phyloP scores from a whole-genome alignment of 2,329 filamentous ascomycete genomes.

The Colletotrichum echinochloae region DNA sequence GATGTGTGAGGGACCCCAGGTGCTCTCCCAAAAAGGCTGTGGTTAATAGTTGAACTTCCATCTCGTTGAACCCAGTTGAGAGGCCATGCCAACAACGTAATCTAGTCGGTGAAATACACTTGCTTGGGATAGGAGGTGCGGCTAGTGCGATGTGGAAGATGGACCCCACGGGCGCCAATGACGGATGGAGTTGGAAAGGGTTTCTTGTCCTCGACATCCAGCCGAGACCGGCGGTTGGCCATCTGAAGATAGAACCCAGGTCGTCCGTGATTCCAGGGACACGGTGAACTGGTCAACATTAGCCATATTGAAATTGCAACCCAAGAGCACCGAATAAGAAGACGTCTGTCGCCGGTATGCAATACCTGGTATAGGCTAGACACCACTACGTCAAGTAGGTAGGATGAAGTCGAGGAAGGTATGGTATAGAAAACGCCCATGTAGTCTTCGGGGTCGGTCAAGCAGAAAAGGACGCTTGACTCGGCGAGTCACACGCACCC shows the following conservation, averaged over 20 bases:
- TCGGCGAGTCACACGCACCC: background rate
- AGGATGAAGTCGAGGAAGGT: background rate
- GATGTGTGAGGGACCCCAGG: background rate
- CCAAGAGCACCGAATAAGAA: background rate
- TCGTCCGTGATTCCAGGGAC: background rate
- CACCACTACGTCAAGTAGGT: background rate
- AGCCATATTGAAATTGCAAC: background rate
- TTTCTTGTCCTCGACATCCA: too few species aligned
- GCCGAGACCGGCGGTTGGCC: background rate
- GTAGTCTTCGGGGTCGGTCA: background rate
- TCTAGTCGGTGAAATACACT: conserved; percentile 32
- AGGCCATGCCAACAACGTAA: conserved; percentile 32
- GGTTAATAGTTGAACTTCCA: conserved; percentile 31
- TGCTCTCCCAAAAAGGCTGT: background rate
- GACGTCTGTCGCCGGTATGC: background rate
- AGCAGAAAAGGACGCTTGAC: background rate
- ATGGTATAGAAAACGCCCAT: background rate
- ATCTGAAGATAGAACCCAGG: background rate
- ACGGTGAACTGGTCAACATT: background rate
- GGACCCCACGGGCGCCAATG: background rate
- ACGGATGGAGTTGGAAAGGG: conserved; percentile 2
- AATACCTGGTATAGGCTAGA: background rate
- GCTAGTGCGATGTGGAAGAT: conserved; percentile 3
- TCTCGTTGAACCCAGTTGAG: conserved; percentile 30
- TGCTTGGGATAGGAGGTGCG: background rate